Conservation (phyloP, 2,329 filamentous ascomycete species). For the Calonectria hongkongensis region DNA sequence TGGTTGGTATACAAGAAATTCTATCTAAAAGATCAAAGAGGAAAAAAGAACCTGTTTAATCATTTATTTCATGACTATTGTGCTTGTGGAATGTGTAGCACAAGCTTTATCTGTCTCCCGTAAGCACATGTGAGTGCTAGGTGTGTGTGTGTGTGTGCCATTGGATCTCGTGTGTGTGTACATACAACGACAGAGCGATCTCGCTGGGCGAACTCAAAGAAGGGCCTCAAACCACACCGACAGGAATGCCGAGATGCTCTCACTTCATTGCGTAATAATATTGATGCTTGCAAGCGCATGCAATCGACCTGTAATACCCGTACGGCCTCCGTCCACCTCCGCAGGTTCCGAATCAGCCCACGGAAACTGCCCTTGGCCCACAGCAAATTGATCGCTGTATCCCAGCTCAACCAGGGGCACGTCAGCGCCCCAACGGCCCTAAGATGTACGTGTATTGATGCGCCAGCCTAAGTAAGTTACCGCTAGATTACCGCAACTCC, state of each 20-base stretch:
- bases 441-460: slow-evolving; percentile 34
- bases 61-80: neutral
- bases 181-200: slow-evolving; percentile 8
- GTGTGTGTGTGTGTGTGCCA: slow-evolving; percentile 23
- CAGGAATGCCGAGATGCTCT: neutral
- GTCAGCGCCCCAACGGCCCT: slow-evolving; percentile 36
- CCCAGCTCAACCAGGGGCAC: slow-evolving; percentile 15
- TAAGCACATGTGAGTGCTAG: neutral
- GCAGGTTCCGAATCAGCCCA: slow-evolving; percentile 41
- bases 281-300: slow-evolving; percentile 20
- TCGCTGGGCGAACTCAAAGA: slow-evolving; percentile 19
- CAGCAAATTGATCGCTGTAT: slow-evolving; percentile 31
- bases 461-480: slow-evolving; percentile 22
- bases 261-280: slow-evolving; percentile 9
- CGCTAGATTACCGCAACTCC: slow-evolving; percentile 53
- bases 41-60: neutral
- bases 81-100: slow-evolving; percentile 1
- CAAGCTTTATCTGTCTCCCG: slow-evolving; percentile 12
- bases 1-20: neutral
- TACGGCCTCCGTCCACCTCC: slow-evolving; percentile 23
- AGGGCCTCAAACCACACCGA: slow-evolving; percentile 26
- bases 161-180: slow-evolving; percentile 5
- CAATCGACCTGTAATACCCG: slow-evolving; percentile 16
- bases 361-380: slow-evolving; percentile 26
- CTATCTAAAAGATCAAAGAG: neutral